A percentile compares a stretch with the other conserved stretches of the same genome.
These are phyloP conservation scores for Xylaria sp. DNA, from an alignment of 2,329 filamentous ascomycete species.

Conservation along the genomic window DNA sequence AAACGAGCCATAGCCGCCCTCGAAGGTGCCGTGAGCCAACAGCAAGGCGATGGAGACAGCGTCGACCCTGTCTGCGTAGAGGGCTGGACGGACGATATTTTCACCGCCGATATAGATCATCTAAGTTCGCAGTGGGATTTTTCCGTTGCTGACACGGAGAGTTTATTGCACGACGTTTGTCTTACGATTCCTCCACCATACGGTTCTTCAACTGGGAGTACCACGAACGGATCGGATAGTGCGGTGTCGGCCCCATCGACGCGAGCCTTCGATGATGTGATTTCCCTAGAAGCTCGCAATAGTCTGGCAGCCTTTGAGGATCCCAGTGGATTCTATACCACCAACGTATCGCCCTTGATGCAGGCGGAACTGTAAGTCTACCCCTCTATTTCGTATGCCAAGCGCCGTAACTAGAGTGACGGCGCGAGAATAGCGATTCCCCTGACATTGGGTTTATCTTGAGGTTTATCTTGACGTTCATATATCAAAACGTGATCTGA, in stretches of 20 bases:
- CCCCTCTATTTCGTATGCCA: neutral
- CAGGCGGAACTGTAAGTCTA: conserved; percentile 27
- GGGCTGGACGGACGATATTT: conserved; percentile 18
- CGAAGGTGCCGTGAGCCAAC: conserved; percentile 21
- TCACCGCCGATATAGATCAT: conserved; percentile 20
- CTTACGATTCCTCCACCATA: conserved; percentile 13
- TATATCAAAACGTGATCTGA: neutral
- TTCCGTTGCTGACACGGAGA: conserved; percentile 11
- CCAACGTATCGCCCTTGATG: conserved; percentile 25
- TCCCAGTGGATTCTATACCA: conserved; percentile 18
- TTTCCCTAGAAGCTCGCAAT: conserved; percentile 11
- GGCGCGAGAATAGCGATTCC: neutral
- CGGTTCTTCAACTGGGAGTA: conserved; percentile 18
- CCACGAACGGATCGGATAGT: conserved; percentile 19
- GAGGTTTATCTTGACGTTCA: neutral
- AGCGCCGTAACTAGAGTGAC: neutral
- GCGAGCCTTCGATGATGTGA: conserved; percentile 7
- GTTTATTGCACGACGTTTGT: conserved; percentile 14
- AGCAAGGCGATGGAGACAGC: conserved; percentile 18
- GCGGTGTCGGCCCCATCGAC: conserved; percentile 7
- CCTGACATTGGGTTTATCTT: neutral
- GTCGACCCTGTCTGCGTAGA: conserved; percentile 9
- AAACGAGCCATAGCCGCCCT: conserved; percentile 19
- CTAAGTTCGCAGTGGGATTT: conserved; percentile 23
- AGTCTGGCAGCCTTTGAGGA: conserved; percentile 20